Evolutionary conservation across 768 basidiomycete species (phyloP).

Genomic region (Termitomyces titanicus): DNA sequence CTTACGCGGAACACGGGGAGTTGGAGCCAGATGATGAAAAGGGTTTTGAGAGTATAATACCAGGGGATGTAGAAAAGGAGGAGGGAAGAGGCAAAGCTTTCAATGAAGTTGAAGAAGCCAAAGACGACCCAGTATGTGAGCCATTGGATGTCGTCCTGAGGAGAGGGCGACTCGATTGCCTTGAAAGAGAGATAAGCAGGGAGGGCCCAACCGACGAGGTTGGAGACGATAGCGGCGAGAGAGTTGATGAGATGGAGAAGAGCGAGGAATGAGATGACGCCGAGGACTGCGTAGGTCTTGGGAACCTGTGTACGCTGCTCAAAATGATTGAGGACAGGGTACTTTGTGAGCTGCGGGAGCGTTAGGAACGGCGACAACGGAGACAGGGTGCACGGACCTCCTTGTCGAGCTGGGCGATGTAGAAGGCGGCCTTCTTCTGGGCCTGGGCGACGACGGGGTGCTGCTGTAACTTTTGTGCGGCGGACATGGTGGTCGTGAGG

Average conservation of each 20-base stretch:
- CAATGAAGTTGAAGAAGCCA: conserved; percentile 90
- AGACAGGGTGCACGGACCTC: conserved; percentile 57
- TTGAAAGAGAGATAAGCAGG: conserved; percentile 95
- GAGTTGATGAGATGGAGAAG: conserved; percentile 85
- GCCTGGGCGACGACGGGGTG: conserved; percentile 86
- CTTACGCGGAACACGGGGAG: conserved; percentile 80
- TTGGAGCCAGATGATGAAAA: conserved; percentile 91
- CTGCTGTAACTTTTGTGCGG: conserved; percentile 78
- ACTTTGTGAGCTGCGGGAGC: conserved; percentile 66
- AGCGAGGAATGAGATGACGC: conserved; percentile 59
- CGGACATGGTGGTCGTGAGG: conserved; percentile 53
- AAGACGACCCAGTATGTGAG: conserved; percentile 97
- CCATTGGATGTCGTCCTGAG: conserved; percentile 91
- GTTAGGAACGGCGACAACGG: conserved; percentile 4
- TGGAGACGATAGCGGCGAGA: conserved; percentile 88
- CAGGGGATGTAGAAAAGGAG: conserved; percentile 92
- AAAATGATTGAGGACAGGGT: conserved; percentile 76
- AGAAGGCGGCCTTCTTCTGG: conserved; percentile 77
- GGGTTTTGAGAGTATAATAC: conserved; percentile 92
- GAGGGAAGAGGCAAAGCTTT: conserved; percentile 77
- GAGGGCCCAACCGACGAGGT: conserved; percentile 91
- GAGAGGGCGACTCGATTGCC: conserved; percentile 84
- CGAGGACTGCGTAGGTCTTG: conserved; percentile 86
- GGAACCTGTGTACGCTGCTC: conserved; percentile 92
- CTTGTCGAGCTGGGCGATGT: conserved; percentile 90